Percentiles rank a stretch among this genome's conserved stretches.
These are phyloP conservation scores for Eucalyptus lansdowneana DNA, from an alignment of 345 rosid genomes.

Conservation along the genomic window DNA sequence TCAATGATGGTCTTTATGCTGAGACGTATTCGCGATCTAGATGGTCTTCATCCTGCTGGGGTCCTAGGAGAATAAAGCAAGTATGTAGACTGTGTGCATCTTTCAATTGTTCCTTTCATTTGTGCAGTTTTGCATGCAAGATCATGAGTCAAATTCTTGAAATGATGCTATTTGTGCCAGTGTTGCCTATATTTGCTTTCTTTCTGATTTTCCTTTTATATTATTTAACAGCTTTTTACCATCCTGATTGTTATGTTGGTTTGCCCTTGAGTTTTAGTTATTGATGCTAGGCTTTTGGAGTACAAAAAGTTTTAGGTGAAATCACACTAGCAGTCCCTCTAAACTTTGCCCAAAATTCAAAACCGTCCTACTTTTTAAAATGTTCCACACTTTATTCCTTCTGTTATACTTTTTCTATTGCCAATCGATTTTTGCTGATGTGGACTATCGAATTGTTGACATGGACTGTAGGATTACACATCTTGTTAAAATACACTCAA, in stretches of 20 bases:
- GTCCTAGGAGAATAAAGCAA: slow-evolving; percentile 80
- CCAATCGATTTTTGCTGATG: background rate
- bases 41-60: slow-evolving; percentile 88
- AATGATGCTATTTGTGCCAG: background rate
- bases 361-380: background rate
- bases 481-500: background rate
- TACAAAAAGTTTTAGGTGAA: background rate
- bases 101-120: background rate
- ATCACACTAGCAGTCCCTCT: background rate
- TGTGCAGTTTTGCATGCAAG: background rate
- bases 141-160: background rate
- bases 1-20: slow-evolving; percentile 71
- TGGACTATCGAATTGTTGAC: background rate
- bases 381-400: background rate
- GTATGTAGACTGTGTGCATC: slow-evolving; percentile 17
- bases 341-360: background rate
- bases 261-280: background rate
- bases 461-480: background rate
- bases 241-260: background rate
- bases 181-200: background rate
- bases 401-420: background rate
- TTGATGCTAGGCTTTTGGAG: background rate
- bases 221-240: background rate
- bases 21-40: slow-evolving; percentile 65
- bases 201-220: background rate